A percentile compares a stretch with the other conserved stretches of the same genome.
These are phyloP conservation scores for Volvariella volvacea DNA, from an alignment of 1,284 basidiomycete species.

Conservation along the genomic window DNA sequence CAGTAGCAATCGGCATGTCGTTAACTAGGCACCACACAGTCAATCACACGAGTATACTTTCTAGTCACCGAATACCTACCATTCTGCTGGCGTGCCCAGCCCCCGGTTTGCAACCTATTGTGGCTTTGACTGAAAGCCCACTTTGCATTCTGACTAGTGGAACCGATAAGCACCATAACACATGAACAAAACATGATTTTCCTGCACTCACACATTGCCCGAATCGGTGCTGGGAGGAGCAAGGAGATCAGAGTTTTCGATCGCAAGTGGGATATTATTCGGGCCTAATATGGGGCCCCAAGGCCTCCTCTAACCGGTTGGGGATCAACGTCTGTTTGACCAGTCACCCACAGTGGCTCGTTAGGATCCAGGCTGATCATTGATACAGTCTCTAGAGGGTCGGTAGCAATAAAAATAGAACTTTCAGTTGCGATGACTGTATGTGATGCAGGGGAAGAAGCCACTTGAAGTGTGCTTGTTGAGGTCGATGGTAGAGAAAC, in stretches of 20 bases:
- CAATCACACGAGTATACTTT: slow-evolving; percentile 3
- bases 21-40: too few species aligned
- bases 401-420: slow-evolving; percentile 2
- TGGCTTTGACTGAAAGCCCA: slow-evolving; percentile 69
- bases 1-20: slow-evolving; percentile 55
- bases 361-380: slow-evolving; percentile 50
- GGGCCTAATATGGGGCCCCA: slow-evolving; percentile 54
- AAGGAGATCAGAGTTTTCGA: slow-evolving; percentile 55
- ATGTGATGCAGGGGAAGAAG: neutral
- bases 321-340: slow-evolving; percentile 11
- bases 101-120: slow-evolving; percentile 63
- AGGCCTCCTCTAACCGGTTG: slow-evolving; percentile 31
- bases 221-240: slow-evolving; percentile 63
- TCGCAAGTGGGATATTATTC: slow-evolving; percentile 42
- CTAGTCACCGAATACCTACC: slow-evolving; percentile 24
- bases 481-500: slow-evolving; percentile 8
- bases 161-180: slow-evolving; percentile 3
- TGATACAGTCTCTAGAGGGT: slow-evolving; percentile 31
- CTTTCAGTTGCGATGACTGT: too few species aligned
- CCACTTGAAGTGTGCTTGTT: neutral
- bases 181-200: slow-evolving; percentile 2
- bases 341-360: slow-evolving; percentile 28
- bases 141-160: slow-evolving; percentile 50
- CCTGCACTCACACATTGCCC: slow-evolving; percentile 46
- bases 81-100: slow-evolving; percentile 71